Base-by-base conservation (phyloP, 2,329 filamentous ascomycete genomes). In the Pseudogymnoascus sp. region DNA sequence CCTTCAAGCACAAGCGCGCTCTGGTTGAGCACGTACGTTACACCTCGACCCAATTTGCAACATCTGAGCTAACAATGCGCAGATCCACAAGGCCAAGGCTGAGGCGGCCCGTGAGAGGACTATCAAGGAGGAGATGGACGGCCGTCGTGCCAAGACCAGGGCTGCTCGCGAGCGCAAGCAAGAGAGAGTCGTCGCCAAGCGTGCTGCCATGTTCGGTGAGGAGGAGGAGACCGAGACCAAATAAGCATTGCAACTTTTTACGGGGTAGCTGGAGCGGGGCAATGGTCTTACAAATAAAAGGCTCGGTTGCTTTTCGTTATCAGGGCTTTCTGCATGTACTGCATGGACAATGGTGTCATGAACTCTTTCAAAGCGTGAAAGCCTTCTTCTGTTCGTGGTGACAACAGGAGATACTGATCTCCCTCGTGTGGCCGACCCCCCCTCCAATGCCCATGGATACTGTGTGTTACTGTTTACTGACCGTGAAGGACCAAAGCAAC, bases 1-100 rank as follows among this genome's bases (percentile, higher is more conserved):
- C 95, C 81, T 99, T 99, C 90, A 99, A 99, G 93, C 95, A 99
- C 92, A 99, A 98, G 93, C 90, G 95, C 83, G 95, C 93, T 78
- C 89, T 99, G 76, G 92, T 99, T 80, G 95, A 99, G 88, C 95
- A 99, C 86, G 95, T 99, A 96, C 78, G 95, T 92, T 76, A 63
- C 62, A 25, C 23, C 8, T 36, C 31, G 62, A 60, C 66, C 63
- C 62, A 66, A 68, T 67, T 61, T 65, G 65, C 16, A 61, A 63
- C 61, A 43, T 66, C 62, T 66, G 71, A 71, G 65, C 71, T 70
- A 71, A 73, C 69, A 68, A 66, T 54, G 63, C 39, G 75, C 76
- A 99, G 95, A 98, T 99, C 80, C 95, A 99, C 90, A 96, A 93
- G 83, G 95, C 95, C 84, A 99, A 99, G 91, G 95, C 95, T 76